These are phyloP conservation scores for Fusarium coicis DNA, from an alignment of 2,329 filamentous ascomycete genomes.

Conservation along the genomic window DNA sequence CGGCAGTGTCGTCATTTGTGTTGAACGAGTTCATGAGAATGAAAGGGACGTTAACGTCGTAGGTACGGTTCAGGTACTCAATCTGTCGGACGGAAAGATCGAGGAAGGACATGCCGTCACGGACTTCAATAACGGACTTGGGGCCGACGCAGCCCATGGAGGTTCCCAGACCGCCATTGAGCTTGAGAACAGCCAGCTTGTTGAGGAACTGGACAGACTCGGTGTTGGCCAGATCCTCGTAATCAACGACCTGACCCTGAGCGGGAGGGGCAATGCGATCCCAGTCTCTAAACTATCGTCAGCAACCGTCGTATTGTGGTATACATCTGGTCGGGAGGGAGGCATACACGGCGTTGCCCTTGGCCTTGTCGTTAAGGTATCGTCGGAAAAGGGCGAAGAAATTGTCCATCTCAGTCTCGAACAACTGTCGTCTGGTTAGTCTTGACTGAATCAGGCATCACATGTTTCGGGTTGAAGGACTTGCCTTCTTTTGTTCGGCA, in stretches of 20 bases:
- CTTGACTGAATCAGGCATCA: neutral
- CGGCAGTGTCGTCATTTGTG: constrained; percentile 96
- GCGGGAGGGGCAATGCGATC: constrained; percentile 95
- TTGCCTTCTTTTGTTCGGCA: constrained; percentile 83
- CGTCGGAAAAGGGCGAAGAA: constrained; percentile 99
- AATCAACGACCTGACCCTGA: constrained; percentile 93
- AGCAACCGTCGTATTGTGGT: constrained; percentile 19
- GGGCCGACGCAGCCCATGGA: constrained; percentile 99
- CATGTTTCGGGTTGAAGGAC: constrained; percentile 31
- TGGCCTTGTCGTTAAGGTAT: constrained; percentile 98
- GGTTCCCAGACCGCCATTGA: constrained; percentile 98
- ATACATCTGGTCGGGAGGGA: constrained; percentile 2
- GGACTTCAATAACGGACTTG: constrained; percentile 99
- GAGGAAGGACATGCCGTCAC: constrained; percentile 99
- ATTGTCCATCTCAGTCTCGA: constrained; percentile 99
- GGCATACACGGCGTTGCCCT: constrained; percentile 86
- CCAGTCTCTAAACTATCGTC: constrained; percentile 76
- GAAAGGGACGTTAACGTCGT: constrained; percentile 96
- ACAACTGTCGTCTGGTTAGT: constrained; percentile 67
- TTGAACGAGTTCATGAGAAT: constrained; percentile 99
- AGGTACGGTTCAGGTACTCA: constrained; percentile 98
- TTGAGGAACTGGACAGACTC: constrained; percentile 94
- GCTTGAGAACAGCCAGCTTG: constrained; percentile 98
- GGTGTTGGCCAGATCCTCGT: constrained; percentile 87
- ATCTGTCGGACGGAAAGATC: constrained; percentile 99